Conservation (phyloP, 176 grass and related monocot genomes). For the Calamus simplicifolius region DNA sequence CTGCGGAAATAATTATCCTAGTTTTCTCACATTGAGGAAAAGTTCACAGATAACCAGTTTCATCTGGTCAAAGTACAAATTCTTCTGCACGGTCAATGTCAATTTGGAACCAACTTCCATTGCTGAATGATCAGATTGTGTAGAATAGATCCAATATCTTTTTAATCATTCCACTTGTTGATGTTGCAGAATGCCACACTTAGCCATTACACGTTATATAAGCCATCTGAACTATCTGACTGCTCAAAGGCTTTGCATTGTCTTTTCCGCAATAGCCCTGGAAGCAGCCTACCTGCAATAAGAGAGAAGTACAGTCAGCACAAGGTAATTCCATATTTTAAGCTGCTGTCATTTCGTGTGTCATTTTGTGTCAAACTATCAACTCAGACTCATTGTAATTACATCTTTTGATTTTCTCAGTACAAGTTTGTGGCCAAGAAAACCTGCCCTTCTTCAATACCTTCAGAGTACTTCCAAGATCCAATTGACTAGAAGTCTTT, state of each 20-base stretch:
- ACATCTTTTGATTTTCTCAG: constrained; percentile 20
- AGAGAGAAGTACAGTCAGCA: constrained; percentile 98
- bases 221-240: constrained; percentile 49
- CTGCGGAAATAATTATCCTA: too few relatives aligned
- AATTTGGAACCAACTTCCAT: too few relatives aligned
- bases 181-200: constrained; percentile 70
- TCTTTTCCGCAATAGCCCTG: constrained; percentile 56
- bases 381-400: too few relatives aligned
- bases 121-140: too few relatives aligned
- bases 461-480: constrained; percentile 50
- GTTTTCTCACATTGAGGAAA: too few relatives aligned
- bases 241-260: constrained; percentile 59
- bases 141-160: too few relatives aligned
- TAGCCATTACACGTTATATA: constrained; percentile 77
- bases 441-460: constrained; percentile 51
- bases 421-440: constrained; percentile 92
- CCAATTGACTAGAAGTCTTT: constrained; percentile 23
- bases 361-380: constrained; percentile 3
- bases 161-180: too few relatives aligned
- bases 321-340: constrained; percentile 41
- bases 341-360: constrained; percentile 48
- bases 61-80: too few relatives aligned
- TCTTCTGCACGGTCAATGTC: too few relatives aligned
- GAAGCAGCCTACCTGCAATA: constrained; percentile 85
- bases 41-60: too few relatives aligned